A percentile compares a stretch with the other conserved stretches of the same genome.
These are phyloP conservation scores for Cucurbita ficifolia DNA, from an alignment of 306 rosid species.

Conservation along the genomic window DNA sequence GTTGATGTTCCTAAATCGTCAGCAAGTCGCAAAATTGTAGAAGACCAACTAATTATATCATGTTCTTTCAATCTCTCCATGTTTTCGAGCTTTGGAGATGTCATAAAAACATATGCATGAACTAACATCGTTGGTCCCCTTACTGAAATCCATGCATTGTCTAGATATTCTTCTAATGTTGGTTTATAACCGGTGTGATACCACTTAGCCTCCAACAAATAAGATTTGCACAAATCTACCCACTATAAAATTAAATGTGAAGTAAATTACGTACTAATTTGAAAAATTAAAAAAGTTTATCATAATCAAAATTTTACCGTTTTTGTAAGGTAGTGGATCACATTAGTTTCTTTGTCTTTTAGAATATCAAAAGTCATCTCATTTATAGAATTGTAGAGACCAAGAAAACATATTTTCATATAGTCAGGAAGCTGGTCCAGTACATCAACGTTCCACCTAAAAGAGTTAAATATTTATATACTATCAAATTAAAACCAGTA, in stretches of 20 bases:
- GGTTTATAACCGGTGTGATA: not conserved
- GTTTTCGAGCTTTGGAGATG: not conserved
- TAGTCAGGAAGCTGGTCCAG: constrained; percentile 5
- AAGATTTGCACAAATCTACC: not conserved
- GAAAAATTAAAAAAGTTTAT: too few species aligned
- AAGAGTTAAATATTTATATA: too few species aligned
- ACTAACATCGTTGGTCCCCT: not conserved
- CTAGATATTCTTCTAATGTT: not conserved
- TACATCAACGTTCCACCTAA: constrained; percentile 10
- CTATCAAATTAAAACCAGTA: too few species aligned
- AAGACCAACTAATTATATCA: not conserved
- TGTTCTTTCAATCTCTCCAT: not conserved
- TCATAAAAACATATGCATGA: not conserved
- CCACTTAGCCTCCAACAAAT: not conserved
- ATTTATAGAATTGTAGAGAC: not conserved
- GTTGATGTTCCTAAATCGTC: not conserved
- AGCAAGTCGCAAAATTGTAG: not conserved
- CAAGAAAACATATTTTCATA: not conserved
- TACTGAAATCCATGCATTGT: not conserved
- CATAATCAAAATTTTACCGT: too few species aligned
- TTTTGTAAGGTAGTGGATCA: too few species aligned
- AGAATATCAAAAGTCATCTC: too few species aligned
- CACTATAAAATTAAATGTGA: too few species aligned
- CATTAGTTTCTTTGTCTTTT: too few species aligned
- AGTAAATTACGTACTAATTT: too few species aligned